Evolutionary conservation across 129 eudicot species (phyloP).

Genomic region (Scalesia atractyloides): DNA sequence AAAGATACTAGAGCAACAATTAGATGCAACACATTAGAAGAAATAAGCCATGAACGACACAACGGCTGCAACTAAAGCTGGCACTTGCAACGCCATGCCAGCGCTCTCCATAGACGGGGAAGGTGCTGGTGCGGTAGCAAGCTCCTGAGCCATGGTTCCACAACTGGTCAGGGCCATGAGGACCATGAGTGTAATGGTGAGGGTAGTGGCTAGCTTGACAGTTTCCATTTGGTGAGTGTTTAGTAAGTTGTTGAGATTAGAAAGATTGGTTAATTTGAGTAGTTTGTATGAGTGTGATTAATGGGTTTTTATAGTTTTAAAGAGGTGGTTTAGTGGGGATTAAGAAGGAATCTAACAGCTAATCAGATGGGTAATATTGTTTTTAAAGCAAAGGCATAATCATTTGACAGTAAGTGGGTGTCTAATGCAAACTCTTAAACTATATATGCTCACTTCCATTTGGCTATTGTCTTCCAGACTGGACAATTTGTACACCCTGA

Average conservation of each 20-base stretch:
- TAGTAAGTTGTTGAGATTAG: not conserved
- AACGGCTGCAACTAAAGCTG: slow-evolving; percentile 32
- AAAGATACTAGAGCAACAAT: not conserved
- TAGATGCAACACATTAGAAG: slow-evolving; percentile 15
- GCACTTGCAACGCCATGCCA: slow-evolving; percentile 35
- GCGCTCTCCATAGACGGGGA: slow-evolving; percentile 51
- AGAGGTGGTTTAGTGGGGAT: slow-evolving; percentile 21
- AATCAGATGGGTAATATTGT: slow-evolving; percentile 28
- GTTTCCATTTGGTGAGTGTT: slow-evolving; percentile 26
- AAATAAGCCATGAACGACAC: slow-evolving; percentile 39
- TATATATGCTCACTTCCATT: not conserved
- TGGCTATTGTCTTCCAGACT: slow-evolving; percentile 15
- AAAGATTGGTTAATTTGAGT: not conserved
- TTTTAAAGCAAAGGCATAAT: slow-evolving; percentile 18
- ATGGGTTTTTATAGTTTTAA: slow-evolving; percentile 9
- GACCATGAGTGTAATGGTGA: slow-evolving; percentile 31
- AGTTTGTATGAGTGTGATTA: slow-evolving; percentile 22
- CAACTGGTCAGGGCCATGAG: slow-evolving; percentile 10
- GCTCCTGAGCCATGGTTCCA: slow-evolving; percentile 35
- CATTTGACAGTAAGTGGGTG: slow-evolving; percentile 16
- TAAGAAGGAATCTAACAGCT: slow-evolving; percentile 39
- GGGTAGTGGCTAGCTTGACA: slow-evolving; percentile 35
- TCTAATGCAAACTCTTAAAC: slow-evolving; percentile 13
- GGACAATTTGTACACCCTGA: not conserved
- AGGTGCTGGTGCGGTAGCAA: slow-evolving; percentile 49